Conservation (phyloP, 163 green algal species). For the Prototheca wickerhamii region DNA sequence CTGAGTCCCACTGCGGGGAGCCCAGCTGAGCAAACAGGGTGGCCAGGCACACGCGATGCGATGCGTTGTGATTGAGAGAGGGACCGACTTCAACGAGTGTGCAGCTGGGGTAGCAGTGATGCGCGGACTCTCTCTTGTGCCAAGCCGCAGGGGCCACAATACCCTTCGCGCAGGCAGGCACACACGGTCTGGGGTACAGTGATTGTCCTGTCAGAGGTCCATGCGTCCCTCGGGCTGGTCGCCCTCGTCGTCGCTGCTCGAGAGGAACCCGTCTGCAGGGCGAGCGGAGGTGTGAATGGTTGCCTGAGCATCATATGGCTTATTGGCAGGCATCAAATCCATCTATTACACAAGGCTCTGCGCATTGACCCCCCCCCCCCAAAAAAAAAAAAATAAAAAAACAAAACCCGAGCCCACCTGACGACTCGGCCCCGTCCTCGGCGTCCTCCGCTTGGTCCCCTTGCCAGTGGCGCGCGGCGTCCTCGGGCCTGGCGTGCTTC, state of each 20-base stretch:
- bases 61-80: too few relatives aligned
- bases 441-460: constrained; percentile 37
- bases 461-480: constrained; percentile 21
- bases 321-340: background rate
- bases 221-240: background rate
- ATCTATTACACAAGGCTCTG: background rate
- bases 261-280: constrained; percentile 56
- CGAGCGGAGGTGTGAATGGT: background rate
- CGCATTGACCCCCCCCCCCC: background rate
- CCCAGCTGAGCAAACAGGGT: too few relatives aligned
- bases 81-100: too few relatives aligned
- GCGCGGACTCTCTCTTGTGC: too few relatives aligned
- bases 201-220: constrained; percentile 1
- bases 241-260: constrained; percentile 49
- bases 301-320: background rate
- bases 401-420: constrained; percentile 1
- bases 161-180: background rate
- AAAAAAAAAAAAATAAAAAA: background rate
- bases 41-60: too few relatives aligned
- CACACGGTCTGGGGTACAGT: background rate
- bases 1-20: too few relatives aligned
- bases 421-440: constrained; percentile 28
- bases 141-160: background rate
- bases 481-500: constrained; percentile 57
- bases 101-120: too few relatives aligned